Conservation (phyloP, 345 rosid genomes). For the Syzygium oleosum region DNA sequence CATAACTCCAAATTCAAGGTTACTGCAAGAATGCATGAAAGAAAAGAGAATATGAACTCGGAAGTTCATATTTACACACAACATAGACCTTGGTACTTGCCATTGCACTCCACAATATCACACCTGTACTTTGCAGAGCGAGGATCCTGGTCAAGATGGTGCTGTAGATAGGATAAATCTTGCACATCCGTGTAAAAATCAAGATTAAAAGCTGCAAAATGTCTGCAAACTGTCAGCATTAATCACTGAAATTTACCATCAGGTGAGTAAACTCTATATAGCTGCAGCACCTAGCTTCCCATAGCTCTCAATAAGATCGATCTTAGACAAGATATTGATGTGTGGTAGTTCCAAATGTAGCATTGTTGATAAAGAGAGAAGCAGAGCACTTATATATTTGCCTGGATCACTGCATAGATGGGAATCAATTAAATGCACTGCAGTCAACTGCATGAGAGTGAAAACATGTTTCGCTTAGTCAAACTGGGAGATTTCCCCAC, state of each 20-base stretch:
- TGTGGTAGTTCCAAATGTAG: constrained; percentile 93
- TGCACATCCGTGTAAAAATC: constrained; percentile 88
- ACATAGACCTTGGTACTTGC: background rate
- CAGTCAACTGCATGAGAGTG: constrained; percentile 58
- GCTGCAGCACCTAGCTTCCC: constrained; percentile 65
- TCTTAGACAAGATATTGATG: constrained; percentile 85
- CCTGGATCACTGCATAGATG: constrained; percentile 84
- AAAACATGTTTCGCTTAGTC: background rate
- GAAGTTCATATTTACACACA: background rate
- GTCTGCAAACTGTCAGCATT: background rate
- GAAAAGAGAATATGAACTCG: background rate
- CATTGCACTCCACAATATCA: background rate
- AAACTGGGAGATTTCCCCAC: background rate
- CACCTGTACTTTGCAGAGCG: constrained; percentile 88
- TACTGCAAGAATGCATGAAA: background rate
- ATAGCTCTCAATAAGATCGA: constrained; percentile 79
- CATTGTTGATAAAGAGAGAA: constrained; percentile 83
- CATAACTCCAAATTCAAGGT: background rate
- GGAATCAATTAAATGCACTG: constrained; percentile 80
- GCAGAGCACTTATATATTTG: constrained; percentile 77
- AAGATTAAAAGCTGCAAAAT: constrained; percentile 62
- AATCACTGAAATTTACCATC: background rate
- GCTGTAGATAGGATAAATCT: constrained; percentile 73
- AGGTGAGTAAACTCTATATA: background rate
- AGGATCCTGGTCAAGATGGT: constrained; percentile 65